Percentiles rank a stretch among this genome's conserved stretches.
Evolutionary conservation across 371 early-diverging fungal genomes (phyloP).

Genomic region (Mortierella sp.): DNA sequence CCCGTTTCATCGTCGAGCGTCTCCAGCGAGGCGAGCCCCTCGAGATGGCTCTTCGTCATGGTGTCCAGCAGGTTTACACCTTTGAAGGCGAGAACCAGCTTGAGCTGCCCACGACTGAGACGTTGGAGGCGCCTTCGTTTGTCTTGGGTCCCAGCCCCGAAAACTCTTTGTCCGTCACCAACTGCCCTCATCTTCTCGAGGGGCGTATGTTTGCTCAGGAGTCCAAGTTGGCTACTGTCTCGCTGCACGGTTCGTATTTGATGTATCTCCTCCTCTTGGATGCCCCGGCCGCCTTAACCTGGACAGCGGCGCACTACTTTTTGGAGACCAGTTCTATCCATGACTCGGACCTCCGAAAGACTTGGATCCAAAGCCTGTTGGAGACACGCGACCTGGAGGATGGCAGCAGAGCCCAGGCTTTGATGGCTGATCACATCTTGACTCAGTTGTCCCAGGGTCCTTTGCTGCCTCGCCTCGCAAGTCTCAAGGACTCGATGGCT

Average conservation of each 20-base stretch:
- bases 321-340: constrained; percentile 64
- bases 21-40: constrained; percentile 76
- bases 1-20: constrained; percentile 73
- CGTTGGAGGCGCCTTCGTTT: constrained; percentile 46
- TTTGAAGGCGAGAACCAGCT: constrained; percentile 43
- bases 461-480: constrained; percentile 37
- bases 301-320: constrained; percentile 69
- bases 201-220: constrained; percentile 70
- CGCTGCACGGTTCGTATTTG: constrained; percentile 74
- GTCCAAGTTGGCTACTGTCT: constrained; percentile 68
- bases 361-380: constrained; percentile 67
- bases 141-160: constrained; percentile 24
- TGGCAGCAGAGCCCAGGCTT: constrained; percentile 38
- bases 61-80: constrained; percentile 71
- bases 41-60: constrained; percentile 61
- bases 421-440: constrained; percentile 47
- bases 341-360: constrained; percentile 62
- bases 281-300: constrained; percentile 51
- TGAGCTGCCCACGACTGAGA: constrained; percentile 24
- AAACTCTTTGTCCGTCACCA: constrained; percentile 61
- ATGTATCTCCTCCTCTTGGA: constrained; percentile 60
- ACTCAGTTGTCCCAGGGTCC: constrained; percentile 33
- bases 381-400: constrained; percentile 37
- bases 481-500: constrained; percentile 32
- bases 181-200: constrained; percentile 69